Percentiles rank a stretch among this genome's conserved stretches.
Evolutionary conservation across 768 basidiomycete species (phyloP).

Genomic region (Agaricus subrufescens): DNA sequence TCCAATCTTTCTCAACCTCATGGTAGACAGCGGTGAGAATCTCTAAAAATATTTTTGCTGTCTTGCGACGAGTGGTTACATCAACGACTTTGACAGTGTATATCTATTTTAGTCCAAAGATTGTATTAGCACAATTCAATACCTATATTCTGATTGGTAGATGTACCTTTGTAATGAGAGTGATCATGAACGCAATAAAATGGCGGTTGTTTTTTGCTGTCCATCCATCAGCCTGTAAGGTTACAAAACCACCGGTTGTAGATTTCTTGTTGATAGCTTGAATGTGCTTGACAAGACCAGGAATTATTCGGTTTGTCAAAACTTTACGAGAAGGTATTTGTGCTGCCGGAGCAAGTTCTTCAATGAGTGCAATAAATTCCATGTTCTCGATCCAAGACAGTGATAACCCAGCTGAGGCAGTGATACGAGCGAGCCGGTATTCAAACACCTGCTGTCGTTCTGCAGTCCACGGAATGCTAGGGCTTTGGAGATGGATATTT

Average conservation of each 20-base stretch:
- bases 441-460: slow-evolving; percentile 20
- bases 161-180: not conserved
- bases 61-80: slow-evolving; percentile 25
- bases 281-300: slow-evolving; percentile 9
- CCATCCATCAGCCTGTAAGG: slow-evolving; percentile 33
- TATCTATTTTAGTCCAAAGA: slow-evolving; percentile 20
- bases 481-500: not conserved
- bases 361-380: slow-evolving; percentile 23
- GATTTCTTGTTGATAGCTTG: not conserved
- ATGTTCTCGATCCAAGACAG: slow-evolving; percentile 34
- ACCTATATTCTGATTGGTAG: slow-evolving; percentile 1
- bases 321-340: slow-evolving; percentile 17
- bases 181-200: slow-evolving; percentile 27
- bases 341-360: slow-evolving; percentile 25
- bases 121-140: too few species aligned
- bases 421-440: slow-evolving; percentile 17
- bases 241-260: slow-evolving; percentile 13
- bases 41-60: slow-evolving; percentile 24
- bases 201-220: slow-evolving; percentile 27
- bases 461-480: not conserved
- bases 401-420: slow-evolving; percentile 27
- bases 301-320: slow-evolving; percentile 21
- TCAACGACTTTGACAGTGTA: slow-evolving; percentile 26
- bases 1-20: slow-evolving; percentile 21
- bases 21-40: slow-evolving; percentile 14